These are phyloP conservation scores for Pyronema domesticum DNA, from an alignment of 495 filamentous ascomycete species.

Conservation along the genomic window DNA sequence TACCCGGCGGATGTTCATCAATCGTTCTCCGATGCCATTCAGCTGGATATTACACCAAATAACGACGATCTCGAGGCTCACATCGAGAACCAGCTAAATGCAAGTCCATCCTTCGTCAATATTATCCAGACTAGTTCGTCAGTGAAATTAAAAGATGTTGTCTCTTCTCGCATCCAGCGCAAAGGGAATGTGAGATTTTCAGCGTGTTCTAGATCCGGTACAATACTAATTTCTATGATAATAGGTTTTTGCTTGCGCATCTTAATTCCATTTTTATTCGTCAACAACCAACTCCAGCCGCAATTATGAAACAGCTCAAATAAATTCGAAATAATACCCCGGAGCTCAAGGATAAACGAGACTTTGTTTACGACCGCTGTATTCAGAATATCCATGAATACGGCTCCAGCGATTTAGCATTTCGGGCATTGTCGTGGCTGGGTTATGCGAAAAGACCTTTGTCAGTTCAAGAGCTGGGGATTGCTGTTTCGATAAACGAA, in stretches of 20 bases:
- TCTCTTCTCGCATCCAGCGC: not conserved
- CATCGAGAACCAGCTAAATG: not conserved
- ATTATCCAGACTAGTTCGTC: too few relatives aligned
- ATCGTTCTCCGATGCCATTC: not conserved
- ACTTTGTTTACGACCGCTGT: not conserved
- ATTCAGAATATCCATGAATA: not conserved
- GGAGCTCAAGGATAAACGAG: not conserved
- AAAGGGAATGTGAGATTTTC: slow-evolving; percentile 5
- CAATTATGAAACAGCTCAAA: not conserved
- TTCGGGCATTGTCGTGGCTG: slow-evolving; percentile 2
- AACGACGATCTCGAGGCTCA: slow-evolving; percentile 3
- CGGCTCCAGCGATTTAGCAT: not conserved
- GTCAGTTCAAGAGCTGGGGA: not conserved
- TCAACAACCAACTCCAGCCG: not conserved
- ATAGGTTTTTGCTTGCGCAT: slow-evolving; percentile 7
- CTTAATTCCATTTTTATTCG: slow-evolving; percentile 3
- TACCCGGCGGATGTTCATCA: slow-evolving; percentile 3
- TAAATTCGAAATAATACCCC: not conserved
- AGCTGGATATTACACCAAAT: slow-evolving; percentile 1
- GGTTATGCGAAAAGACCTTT: not conserved
- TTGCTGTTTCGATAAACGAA: slow-evolving; percentile 3
- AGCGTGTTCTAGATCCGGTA: not conserved
- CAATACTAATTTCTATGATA: too few relatives aligned
- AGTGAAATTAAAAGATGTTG: slow-evolving; percentile 3
- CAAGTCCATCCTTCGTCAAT: too few relatives aligned